Evolutionary conservation across 164 flowering plant species (phyloP).

Genomic region (Magnolia officinalis): DNA sequence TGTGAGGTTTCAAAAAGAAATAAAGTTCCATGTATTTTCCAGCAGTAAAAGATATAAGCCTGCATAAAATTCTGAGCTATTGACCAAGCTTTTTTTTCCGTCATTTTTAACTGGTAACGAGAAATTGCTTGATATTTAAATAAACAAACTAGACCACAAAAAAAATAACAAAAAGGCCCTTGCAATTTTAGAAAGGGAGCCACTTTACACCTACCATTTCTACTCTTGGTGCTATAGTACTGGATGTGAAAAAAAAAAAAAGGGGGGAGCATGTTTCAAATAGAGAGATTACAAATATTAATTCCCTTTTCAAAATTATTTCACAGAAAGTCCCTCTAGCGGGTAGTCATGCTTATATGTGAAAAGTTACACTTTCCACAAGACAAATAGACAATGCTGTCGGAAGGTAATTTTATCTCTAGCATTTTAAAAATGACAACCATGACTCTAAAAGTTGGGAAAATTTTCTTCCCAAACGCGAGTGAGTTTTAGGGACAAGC

Average conservation of each 20-base stretch:
- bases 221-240: not conserved
- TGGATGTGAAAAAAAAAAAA: not conserved
- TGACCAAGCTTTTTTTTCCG: too few species aligned
- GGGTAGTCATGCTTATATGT: not conserved
- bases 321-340: not conserved
- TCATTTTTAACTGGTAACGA: too few species aligned
- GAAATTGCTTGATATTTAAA: too few species aligned
- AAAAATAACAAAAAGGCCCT: too few species aligned
- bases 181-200: too few species aligned
- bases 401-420: not conserved
- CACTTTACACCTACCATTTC: too few species aligned
- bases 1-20: not conserved
- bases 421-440: not conserved
- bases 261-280: not conserved
- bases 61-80: too few species aligned
- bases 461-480: too few species aligned
- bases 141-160: too few species aligned
- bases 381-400: not conserved
- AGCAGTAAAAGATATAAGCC: not conserved
- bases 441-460: too few species aligned
- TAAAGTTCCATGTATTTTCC: not conserved
- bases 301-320: too few species aligned
- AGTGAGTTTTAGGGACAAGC: too few species aligned
- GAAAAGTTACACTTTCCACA: not conserved
- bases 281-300: not conserved